phyloP scores from a whole-genome alignment of 2,329 filamentous ascomycete species.

The Dothideomycetes sp. region DNA sequence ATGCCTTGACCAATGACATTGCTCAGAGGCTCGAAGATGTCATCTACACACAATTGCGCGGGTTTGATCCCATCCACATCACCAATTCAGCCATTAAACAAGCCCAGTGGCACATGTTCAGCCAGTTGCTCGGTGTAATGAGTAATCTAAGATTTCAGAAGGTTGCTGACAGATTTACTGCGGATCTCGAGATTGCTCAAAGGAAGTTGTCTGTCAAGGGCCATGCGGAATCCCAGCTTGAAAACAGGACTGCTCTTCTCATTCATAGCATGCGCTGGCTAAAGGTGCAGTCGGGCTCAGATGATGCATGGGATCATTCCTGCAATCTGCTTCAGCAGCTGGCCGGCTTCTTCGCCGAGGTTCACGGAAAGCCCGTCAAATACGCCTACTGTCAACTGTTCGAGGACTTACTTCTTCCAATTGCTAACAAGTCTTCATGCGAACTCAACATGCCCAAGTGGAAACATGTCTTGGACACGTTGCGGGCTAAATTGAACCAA shows the following conservation, averaged over 20 bases:
- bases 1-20: slow-evolving; percentile 78
- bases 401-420: slow-evolving; percentile 72
- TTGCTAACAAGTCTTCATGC: slow-evolving; percentile 68
- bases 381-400: slow-evolving; percentile 90
- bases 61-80: slow-evolving; percentile 72
- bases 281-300: slow-evolving; percentile 61
- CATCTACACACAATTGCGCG: slow-evolving; percentile 90
- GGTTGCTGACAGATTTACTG: slow-evolving; percentile 71
- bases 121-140: slow-evolving; percentile 89
- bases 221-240: slow-evolving; percentile 54
- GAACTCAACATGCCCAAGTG: slow-evolving; percentile 76
- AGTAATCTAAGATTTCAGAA: slow-evolving; percentile 82
- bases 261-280: slow-evolving; percentile 87
- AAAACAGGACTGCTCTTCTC: slow-evolving; percentile 76
- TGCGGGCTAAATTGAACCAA: slow-evolving; percentile 68
- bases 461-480: slow-evolving; percentile 70
- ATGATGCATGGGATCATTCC: slow-evolving; percentile 70
- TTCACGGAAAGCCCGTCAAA: slow-evolving; percentile 83
- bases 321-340: slow-evolving; percentile 81
- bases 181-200: slow-evolving; percentile 68
- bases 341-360: slow-evolving; percentile 69
- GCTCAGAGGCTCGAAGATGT: slow-evolving; percentile 89
- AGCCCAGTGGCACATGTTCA: slow-evolving; percentile 93
- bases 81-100: slow-evolving; percentile 69
- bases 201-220: slow-evolving; percentile 64